These are phyloP conservation scores for Pyrenopolyporus hunteri DNA, from an alignment of 495 filamentous ascomycete species.

Conservation along the genomic window DNA sequence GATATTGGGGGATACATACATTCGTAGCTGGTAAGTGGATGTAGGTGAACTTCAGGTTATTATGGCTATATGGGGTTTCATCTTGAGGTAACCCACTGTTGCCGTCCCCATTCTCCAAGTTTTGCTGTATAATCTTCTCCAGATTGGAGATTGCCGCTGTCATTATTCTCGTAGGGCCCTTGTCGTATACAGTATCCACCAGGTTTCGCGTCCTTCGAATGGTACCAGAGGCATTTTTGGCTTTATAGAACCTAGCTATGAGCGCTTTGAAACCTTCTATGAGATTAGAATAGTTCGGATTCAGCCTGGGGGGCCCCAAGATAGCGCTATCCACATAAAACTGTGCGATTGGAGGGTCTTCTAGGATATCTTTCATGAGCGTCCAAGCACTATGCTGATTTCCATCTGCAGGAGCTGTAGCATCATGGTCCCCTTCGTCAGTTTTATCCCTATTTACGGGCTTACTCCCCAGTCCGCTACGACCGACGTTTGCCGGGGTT, in stretches of 20 bases:
- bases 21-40: slow-evolving; percentile 22
- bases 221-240: not conserved
- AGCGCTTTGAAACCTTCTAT: not conserved
- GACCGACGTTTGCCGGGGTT: too few relatives aligned
- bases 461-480: not conserved
- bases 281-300: not conserved
- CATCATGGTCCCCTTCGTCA: not conserved
- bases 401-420: not conserved
- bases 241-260: slow-evolving; percentile 15
- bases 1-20: slow-evolving; percentile 1
- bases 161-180: slow-evolving; percentile 6
- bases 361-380: slow-evolving; percentile 4
- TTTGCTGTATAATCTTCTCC: not conserved
- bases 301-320: not conserved
- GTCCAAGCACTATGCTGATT: not conserved
- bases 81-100: not conserved
- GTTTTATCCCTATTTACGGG: not conserved
- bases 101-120: not conserved
- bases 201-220: slow-evolving; percentile 2
- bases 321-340: slow-evolving; percentile 3
- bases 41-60: slow-evolving; percentile 2
- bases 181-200: not conserved
- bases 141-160: not conserved
- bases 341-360: slow-evolving; percentile 8
- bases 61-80: not conserved